Evolutionary conservation across 306 rosid species (phyloP), one percentile per base, ranked within the genome.

Genomic region (Nissolia schottii): DNA sequence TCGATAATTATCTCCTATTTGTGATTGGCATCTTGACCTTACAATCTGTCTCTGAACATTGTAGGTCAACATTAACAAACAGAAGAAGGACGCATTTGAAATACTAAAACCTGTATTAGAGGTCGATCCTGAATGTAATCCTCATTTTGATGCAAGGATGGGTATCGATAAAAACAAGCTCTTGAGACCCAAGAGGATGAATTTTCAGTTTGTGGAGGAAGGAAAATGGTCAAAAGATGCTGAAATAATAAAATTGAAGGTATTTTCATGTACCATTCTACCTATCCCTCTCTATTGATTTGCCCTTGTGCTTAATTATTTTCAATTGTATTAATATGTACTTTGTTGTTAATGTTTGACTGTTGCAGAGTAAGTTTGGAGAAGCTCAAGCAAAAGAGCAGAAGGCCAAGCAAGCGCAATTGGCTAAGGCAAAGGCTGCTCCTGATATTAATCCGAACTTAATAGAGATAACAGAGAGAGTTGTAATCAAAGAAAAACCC

Each of bases 351-450:
- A 22, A 13, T 51, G 66, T 77, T 16, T 67, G 31, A 73, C 48
- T 22, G 56, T 8, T 74, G 37, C 85, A 93, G 98, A 91, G 90
- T 80, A 82, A 91, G 85, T 94, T 89, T 85, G 98, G 98, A 73
- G 98, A 94, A 84, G 94, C 97, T 70, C 98, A 91, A 86, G 98
- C 98, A 15, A 93, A 89, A 80, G 98, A 93, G 88, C 96, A 92
- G 60, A 89, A 43, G 83, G 98, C 89, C 66, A 93, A 93, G 81
- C 94, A 81, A 85, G 97, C 96, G 16, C 98, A 93, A 61, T 72
- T 93, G 83, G 96, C 96, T 22, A 93, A 85, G 85, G 98, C 98
- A 73, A 93, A 85, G 85, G 98, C 97, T 45, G 98, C 96, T 59
- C 92, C 96, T 27, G 96, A 93, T 87, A 89, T 85, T 37, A 93